Base-by-base conservation (phyloP, 805 yeast species). In the Priceomyces medius region DNA sequence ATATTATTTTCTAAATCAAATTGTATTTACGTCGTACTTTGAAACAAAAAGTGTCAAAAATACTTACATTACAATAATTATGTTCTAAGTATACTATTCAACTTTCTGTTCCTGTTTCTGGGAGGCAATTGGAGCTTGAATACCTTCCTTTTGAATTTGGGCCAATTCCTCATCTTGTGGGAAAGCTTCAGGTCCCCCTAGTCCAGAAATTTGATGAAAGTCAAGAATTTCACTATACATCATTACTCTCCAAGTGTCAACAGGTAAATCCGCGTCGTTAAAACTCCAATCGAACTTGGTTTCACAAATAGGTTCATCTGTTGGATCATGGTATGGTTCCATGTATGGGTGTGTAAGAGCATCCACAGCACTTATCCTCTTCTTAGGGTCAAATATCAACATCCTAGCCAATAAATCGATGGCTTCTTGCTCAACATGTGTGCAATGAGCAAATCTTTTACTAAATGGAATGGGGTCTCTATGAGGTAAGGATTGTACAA, bases 201-300 rank as follows among this genome's bases (percentile, higher is more conserved):
- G 53, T 20, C 73, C 85, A 32, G 83, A 90, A 44, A 86, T 87
- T 63, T 89, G 95, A 65, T 91, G 98, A 77, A 89, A 91, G 62
- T 91, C 97, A 51, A 93, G 73, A 47, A 91, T 93, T 67, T 91
- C 99, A 40, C 95, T 85, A 68, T 93, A 93, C 96, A 93, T 91
- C 98, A 93, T 91, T 14, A 89, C 96, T 69, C 96, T 82, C 99
- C 99, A 91, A 10, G 97, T 88, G 58, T 93, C 98, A 13, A 93
- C 93, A 3, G 98, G 97, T 54, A 91, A 75, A 64, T 91, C 99
- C 0, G 97, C 98, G 54, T 95, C 98, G 63, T 93, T 91, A 65
- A 91, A 91, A 56, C 93, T 83, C 99, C 99, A 93, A 66, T 93
- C 99, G 56, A 93, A 93, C 61, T 85, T 85, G 51, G 85, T 87